Base-by-base conservation (phyloP, 192 early-diverging fungal genomes). In the Backusella tarrabulga region DNA sequence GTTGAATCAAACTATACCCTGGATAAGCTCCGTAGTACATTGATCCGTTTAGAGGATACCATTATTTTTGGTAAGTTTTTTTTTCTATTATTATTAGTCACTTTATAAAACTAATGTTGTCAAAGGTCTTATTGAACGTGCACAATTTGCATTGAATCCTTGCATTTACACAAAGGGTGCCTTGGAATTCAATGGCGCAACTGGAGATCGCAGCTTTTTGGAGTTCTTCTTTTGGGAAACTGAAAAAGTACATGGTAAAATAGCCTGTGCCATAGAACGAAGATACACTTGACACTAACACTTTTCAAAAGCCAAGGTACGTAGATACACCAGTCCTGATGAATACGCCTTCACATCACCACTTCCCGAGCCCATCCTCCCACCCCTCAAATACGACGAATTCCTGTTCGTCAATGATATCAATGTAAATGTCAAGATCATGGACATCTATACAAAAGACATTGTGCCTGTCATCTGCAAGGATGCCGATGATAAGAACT, bases 21-120 rank as follows among this genome's bases (percentile, higher is more conserved):
- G 34, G 77, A 81, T 66, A 79, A 90, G 80, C 84, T 94, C 35
- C 89, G 93, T 19, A 83, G 91, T 84, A 91, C 89, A 26, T 85
- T 99, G n/a, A 91, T 97, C 68, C 89, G 96, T n/a, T 85, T 97
- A 40, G 97, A 99, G 79, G 97, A 99, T 85, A 94, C 95, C 14
- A 97, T 99, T 78, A 94, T 97, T 63, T 95, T 97, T 84, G 93
- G 94, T 84, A 85, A 23, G 4, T 44, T 44, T 1, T 32, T 32
- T 3, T 32, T 32, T 3, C 0, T 32, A 32, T 32, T 32, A 32
- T 3, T 32, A 32, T 32, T 32, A 32, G 32, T 32, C 32, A 32
- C 32, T 32, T 42, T 36, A 46, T 8, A 4, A 5, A 52, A 38
- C 6, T 38, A 38, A 36, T 34, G 63, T 42, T 71, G 23, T 41